phyloP scores from a whole-genome alignment of 768 basidiomycete species.

The Mycena capillaripes region DNA sequence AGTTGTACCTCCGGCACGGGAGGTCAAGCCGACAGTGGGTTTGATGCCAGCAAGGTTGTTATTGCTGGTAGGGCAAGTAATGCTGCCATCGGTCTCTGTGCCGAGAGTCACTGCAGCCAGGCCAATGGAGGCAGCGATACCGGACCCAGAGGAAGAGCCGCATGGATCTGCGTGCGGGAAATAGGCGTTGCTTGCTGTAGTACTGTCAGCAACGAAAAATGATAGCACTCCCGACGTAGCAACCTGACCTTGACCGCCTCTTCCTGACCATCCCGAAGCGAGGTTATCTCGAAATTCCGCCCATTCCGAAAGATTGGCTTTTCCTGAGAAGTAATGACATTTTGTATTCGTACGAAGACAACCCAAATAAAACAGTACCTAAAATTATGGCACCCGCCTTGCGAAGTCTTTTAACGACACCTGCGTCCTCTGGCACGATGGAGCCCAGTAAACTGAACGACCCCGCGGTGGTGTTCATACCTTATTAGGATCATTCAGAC shows the following conservation, averaged over 20 bases:
- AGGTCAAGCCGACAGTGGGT: constrained; percentile 71
- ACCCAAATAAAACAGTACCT: constrained; percentile 47
- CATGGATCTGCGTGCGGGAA: too few species aligned
- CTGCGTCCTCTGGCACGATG: constrained; percentile 60
- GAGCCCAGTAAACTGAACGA: constrained; percentile 59
- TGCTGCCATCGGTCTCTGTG: too few species aligned
- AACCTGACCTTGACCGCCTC: constrained; percentile 59
- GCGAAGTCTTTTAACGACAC: constrained; percentile 57
- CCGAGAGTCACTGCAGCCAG: too few species aligned
- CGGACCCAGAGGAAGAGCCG: too few species aligned
- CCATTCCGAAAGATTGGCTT: constrained; percentile 69
- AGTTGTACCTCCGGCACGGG: constrained; percentile 65
- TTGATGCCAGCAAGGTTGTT: constrained; percentile 74
- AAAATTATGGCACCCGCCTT: constrained; percentile 62
- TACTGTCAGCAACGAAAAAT: background rate
- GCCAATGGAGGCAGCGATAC: too few species aligned
- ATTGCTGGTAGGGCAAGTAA: constrained; percentile 62
- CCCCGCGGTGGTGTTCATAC: constrained; percentile 62
- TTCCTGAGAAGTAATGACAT: constrained; percentile 50
- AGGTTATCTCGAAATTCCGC: constrained; percentile 62
- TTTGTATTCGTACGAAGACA: background rate
- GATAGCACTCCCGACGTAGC: background rate
- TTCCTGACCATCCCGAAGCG: constrained; percentile 70
- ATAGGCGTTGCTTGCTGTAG: constrained; percentile 51
- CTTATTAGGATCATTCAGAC: constrained; percentile 26